phyloP scores from a whole-genome alignment of 2,329 filamentous ascomycete genomes.

The Nothopassalora personata region DNA sequence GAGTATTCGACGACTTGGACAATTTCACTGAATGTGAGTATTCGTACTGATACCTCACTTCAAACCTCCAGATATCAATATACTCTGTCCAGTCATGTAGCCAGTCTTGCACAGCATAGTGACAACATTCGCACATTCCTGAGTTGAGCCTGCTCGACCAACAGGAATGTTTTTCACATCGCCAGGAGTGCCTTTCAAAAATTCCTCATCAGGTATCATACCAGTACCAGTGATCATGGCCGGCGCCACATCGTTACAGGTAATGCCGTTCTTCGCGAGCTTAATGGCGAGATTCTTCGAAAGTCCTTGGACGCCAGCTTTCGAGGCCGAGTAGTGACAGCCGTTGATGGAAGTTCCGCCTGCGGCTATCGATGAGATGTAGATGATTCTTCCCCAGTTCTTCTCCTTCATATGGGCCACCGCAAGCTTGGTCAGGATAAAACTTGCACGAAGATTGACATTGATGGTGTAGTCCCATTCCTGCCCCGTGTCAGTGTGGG shows the following conservation, averaged over 20 bases:
- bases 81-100: slow-evolving; percentile 39
- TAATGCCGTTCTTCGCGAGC: slow-evolving; percentile 57
- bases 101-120: slow-evolving; percentile 58
- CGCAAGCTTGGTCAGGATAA: slow-evolving; percentile 57
- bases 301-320: slow-evolving; percentile 54
- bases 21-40: slow-evolving; percentile 14
- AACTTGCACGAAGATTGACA: slow-evolving; percentile 59
- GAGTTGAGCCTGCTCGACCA: slow-evolving; percentile 52
- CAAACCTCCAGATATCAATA: slow-evolving; percentile 28
- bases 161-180: slow-evolving; percentile 57
- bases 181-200: slow-evolving; percentile 42
- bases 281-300: slow-evolving; percentile 59
- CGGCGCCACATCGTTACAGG: slow-evolving; percentile 64
- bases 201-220: slow-evolving; percentile 55
- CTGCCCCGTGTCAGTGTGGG: neutral
- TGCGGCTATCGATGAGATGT: slow-evolving; percentile 60
- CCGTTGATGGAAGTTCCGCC: slow-evolving; percentile 59
- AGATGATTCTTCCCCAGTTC: slow-evolving; percentile 60
- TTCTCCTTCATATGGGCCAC: slow-evolving; percentile 57
- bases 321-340: slow-evolving; percentile 29
- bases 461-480: slow-evolving; percentile 61
- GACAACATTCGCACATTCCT: slow-evolving; percentile 58
- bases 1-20: neutral
- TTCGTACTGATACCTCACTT: slow-evolving; percentile 15
- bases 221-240: slow-evolving; percentile 58